Percentiles rank a stretch among this genome's conserved stretches.
These are phyloP conservation scores for Thalassiosira livingstoniorum DNA, from an alignment of 352 stramenopile species.

Conservation along the genomic window DNA sequence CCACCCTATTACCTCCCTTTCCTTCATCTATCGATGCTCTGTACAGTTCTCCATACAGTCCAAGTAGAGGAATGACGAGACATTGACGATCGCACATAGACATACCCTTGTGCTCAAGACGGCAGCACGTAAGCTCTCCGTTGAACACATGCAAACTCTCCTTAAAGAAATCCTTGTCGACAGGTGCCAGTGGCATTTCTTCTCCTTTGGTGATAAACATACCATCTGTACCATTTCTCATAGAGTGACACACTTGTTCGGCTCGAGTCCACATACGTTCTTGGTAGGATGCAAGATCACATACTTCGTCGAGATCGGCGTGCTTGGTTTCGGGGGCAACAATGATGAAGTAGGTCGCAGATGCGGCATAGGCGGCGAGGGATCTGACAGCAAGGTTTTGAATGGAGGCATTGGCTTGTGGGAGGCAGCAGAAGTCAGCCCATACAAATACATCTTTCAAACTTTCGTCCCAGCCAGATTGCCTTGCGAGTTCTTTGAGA, in stretches of 20 bases:
- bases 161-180: slow-evolving; percentile 43
- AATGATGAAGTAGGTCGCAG: slow-evolving; percentile 58
- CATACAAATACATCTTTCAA: slow-evolving; percentile 57
- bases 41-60: slow-evolving; percentile 51
- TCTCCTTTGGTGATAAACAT: slow-evolving; percentile 49
- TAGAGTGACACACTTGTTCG: slow-evolving; percentile 51
- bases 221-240: slow-evolving; percentile 44
- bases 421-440: slow-evolving; percentile 57
- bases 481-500: slow-evolving; percentile 39
- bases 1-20: slow-evolving; percentile 26
- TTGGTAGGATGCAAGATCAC: slow-evolving; percentile 47
- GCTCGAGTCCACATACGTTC: slow-evolving; percentile 27
- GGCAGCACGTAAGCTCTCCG: slow-evolving; percentile 54
- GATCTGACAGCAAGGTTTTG: slow-evolving; percentile 53
- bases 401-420: slow-evolving; percentile 46
- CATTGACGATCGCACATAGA: slow-evolving; percentile 44
- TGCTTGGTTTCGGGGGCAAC: slow-evolving; percentile 47
- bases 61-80: slow-evolving; percentile 56
- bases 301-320: slow-evolving; percentile 43
- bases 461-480: slow-evolving; percentile 41
- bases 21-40: slow-evolving; percentile 28
- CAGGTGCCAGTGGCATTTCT: slow-evolving; percentile 15
- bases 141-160: slow-evolving; percentile 48
- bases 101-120: slow-evolving; percentile 52
- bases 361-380: slow-evolving; percentile 52